Percentiles rank a stretch among this genome's conserved stretches.
Conservation (phyloP, 805 yeast genomes). For the Saturnispora quitensis region DNA sequence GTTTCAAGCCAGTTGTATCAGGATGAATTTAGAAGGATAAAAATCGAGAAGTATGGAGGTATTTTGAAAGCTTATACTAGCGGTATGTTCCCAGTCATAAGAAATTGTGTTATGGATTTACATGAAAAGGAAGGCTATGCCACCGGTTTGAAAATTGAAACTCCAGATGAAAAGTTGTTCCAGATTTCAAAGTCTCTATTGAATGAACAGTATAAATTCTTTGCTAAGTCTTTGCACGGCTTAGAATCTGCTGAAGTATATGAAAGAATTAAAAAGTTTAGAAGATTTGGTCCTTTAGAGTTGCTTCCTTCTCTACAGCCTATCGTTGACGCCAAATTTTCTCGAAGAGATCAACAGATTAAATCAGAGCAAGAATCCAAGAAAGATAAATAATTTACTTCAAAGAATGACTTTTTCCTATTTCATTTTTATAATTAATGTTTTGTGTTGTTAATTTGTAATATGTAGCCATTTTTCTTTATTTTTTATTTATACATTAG, state of each 20-base stretch:
- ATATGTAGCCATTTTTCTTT: not conserved
- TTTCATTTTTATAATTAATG: not conserved
- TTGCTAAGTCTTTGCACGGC: slow-evolving; percentile 22
- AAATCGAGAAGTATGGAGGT: slow-evolving; percentile 63
- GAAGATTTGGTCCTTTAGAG: slow-evolving; percentile 56
- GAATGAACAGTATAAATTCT: slow-evolving; percentile 10
- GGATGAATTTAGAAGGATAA: slow-evolving; percentile 54
- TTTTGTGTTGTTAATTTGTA: not conserved
- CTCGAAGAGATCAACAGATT: slow-evolving; percentile 23
- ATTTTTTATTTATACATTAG: not conserved
- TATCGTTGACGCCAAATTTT: slow-evolving; percentile 33
- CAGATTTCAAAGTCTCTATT: slow-evolving; percentile 26
- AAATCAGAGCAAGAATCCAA: not conserved
- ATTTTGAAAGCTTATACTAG: slow-evolving; percentile 65
- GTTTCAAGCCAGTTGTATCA: slow-evolving; percentile 63
- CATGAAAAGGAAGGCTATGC: slow-evolving; percentile 76
- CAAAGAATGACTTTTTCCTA: not conserved
- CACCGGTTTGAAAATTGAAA: slow-evolving; percentile 26
- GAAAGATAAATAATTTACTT: slow-evolving; percentile 2
- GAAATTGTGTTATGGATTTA: slow-evolving; percentile 50
- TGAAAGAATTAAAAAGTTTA: slow-evolving; percentile 48
- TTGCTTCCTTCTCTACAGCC: slow-evolving; percentile 33
- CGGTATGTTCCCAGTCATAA: slow-evolving; percentile 56
- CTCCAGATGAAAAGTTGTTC: slow-evolving; percentile 21
- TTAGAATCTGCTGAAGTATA: slow-evolving; percentile 29